Evolutionary conservation across 495 filamentous ascomycete species (phyloP), one percentile per base, ranked within the genome.

Genomic region (Delitschia confertaspora): DNA sequence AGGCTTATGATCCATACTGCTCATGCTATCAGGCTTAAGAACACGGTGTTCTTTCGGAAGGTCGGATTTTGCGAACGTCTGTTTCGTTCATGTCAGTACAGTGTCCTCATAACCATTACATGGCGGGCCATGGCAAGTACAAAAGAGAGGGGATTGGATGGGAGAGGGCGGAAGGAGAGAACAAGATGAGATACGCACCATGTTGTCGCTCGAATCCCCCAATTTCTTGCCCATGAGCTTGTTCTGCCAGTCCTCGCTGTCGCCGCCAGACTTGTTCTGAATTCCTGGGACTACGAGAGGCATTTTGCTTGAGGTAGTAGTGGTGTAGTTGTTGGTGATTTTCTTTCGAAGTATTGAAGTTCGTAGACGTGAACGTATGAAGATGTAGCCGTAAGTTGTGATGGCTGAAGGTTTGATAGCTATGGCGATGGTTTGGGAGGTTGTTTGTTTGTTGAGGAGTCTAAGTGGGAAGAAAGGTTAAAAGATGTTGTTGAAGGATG

Each of bases 271-370:
- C 4, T 36, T 42, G 62, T 68, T 72, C 57, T 69, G 73, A 66
- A 87, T 66, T 57, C 77, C 82, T 10, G 83, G 83, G 13, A 88
- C 75, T 57, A 89, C 78, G 65, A 89, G 83, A 70, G 84, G 84
- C 84, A 89, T 89, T 19, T 38, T 47, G 40, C 5, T 33, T 3
- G 29, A 4, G 3, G 40, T 17, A 14, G 13, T 33, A 21, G 3
- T 16, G 29, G 29, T 29, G 26, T 29, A 13, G 7, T 29, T 29
- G 26, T 7, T 7, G 13, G 26, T 29, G 26, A 13, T 29, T 29
- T 7, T 13, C 26, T 29, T 7, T 7, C 7, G 26, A 29, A 29
- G 26, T 29, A 13, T 29, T n/a, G n/a, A n/a, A n/a, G n/a, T n/a
- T n/a, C n/a, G n/a, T n/a, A n/a, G n/a, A n/a, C n/a, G 26, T 29